Base-by-base conservation (phyloP, 1,284 basidiomycete species). In the Malassezia cuniculi region DNA sequence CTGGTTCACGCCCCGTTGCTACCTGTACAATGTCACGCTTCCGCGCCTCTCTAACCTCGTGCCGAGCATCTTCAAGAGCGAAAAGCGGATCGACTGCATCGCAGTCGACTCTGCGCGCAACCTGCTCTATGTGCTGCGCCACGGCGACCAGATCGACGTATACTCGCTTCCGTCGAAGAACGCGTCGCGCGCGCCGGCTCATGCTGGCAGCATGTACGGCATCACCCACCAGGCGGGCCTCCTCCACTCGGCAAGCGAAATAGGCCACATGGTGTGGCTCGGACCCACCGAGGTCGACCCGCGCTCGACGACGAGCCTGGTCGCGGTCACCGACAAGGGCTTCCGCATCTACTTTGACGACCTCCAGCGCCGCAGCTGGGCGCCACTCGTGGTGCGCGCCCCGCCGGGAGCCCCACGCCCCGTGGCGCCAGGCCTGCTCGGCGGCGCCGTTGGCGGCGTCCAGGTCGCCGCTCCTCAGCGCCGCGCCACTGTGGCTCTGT, bases 1-100 rank as follows among this genome's bases (percentile, higher is more conserved):
- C 1, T 94, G 87, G 87, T 90, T 94, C 70, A 82, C 79, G 40
- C 85, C 85, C 60, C 60, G 71, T 50, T 60, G 69, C 34, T 79
- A 82, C 55, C 71, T 90, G 40, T 74, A 82, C 61, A 89, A 90
- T 58, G 81, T 68, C 34, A 67, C 68, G 12, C 55, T 82, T 20
- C 55, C 58, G 19, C 50, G 55, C 18, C 41, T 57, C 53, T 63
- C 67, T 30, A 66, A 62, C 30, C 54, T 64, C 19, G 10, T 64
- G 9, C 58, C 65, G 8, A 59, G 60, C 9, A 58, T 68, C 19
- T 54, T 60, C 37, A 62, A 63, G 28, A 76, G 79, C n/a, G 74
- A 84, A 79, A 81, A 60, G 46, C 41, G 46, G 36, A 47, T 64
- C 10, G 44, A 55, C 31, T 44, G 36, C 24, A 39, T 66, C 27